Conservation (phyloP, 2,329 filamentous ascomycete genomes). For the Microascus cirrosus region DNA sequence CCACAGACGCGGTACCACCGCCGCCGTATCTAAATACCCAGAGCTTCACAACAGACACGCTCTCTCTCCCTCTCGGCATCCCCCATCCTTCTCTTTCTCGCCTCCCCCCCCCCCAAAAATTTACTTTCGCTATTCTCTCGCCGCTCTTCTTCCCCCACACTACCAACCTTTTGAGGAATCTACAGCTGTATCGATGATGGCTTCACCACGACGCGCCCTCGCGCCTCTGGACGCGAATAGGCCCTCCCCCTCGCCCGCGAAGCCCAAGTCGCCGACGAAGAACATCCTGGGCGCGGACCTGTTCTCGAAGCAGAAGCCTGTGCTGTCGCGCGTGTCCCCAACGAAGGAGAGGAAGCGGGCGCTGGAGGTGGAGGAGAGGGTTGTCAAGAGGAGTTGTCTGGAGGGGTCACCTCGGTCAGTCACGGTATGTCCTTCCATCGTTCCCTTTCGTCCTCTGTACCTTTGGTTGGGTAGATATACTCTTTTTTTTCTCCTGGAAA, state of each 20-base stretch:
- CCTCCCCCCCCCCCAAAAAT: neutral
- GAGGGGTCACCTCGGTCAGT: neutral
- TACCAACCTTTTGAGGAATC: neutral
- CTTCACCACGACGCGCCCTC: slow-evolving; percentile 9
- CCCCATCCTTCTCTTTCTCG: neutral
- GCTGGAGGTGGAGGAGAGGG: slow-evolving; percentile 3
- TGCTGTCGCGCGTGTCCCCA: neutral
- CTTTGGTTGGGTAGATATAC: too few relatives aligned
- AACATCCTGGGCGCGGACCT: neutral
- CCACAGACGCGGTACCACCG: slow-evolving; percentile 4
- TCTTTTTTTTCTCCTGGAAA: neutral
- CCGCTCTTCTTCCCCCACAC: neutral
- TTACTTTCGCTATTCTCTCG: neutral
- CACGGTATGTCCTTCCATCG: neutral
- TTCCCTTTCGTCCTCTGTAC: neutral
- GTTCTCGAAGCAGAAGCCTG: neutral
- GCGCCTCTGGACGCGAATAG: slow-evolving; percentile 7
- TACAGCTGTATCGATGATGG: neutral
- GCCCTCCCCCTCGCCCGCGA: slow-evolving; percentile 5
- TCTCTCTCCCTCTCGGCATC: neutral
- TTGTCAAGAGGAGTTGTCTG: slow-evolving; percentile 1
- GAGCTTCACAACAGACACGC: neutral
- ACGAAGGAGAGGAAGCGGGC: slow-evolving; percentile 1
- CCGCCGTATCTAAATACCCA: neutral
- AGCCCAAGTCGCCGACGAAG: slow-evolving; percentile 5